Evolutionary conservation across 805 yeast genomes (phyloP), one percentile per base, ranked within the genome.

Genomic region (Scheffersomyces stipitis): DNA sequence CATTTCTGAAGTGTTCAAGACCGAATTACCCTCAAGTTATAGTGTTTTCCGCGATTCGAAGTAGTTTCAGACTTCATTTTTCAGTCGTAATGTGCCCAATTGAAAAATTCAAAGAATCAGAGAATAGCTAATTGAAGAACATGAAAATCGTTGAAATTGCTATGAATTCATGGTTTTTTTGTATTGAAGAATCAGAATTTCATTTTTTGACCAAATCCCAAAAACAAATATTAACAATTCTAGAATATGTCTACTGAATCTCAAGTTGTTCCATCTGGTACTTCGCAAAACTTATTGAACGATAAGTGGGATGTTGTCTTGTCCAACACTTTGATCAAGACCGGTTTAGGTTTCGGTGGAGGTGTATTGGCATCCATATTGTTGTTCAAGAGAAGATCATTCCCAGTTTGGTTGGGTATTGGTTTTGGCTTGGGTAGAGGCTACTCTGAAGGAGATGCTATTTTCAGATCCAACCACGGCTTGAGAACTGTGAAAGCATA

Each of bases 401-500:
- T 89, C 81, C 99, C 99, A 37, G 98, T 91, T 29, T 90, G 97
- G 96, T 67, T 91, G 44, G 99, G 99, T 48, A 69, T 89, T 47
- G 99, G 99, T 26, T 91, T 93, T 56, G 99, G 99, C 49, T 76
- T 90, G 45, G 99, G 99, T 48, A 84, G 96, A 73, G 96, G 96
- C 37, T 93, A 89, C 67, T 81, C 98, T 43, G 99, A 93, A 71
- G 99, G 98, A 44, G 98, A 93, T 59, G 95, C 97, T 43, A 85
- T 90, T 39, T 91, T 93, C 78, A 83, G 97, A 70, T 77, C 87
- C 10, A 60, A 55, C 51, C 86, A 83, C 45, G 95, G 95, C 38
- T 61, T 83, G 45, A 82, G 95, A 75, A 70, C 80, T 35, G 79
- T 82, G 40, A 80, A 80, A 57, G 86, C 87, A 42, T 85, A 64